Percentiles rank a stretch among this genome's conserved stretches.
Conservation (phyloP, 2,329 filamentous ascomycete genomes). For the Gremmenia infestans region DNA sequence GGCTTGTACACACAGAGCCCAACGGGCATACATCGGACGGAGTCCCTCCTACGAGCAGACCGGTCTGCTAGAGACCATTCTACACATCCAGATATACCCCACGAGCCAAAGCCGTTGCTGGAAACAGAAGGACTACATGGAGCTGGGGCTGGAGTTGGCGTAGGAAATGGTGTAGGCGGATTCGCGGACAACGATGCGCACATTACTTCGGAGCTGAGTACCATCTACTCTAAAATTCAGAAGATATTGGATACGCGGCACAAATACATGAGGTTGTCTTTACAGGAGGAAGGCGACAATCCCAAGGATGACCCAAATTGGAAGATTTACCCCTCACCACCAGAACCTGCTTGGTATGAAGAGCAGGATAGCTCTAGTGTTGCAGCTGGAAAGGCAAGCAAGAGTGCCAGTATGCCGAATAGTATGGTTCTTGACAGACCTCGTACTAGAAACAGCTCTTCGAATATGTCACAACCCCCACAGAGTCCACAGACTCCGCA, state of each 20-base stretch:
- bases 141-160: constrained; percentile 51
- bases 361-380: constrained; percentile 27
- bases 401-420: constrained; percentile 41
- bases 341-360: constrained; percentile 82
- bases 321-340: constrained; percentile 87
- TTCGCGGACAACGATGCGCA: constrained; percentile 70
- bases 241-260: constrained; percentile 81
- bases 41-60: constrained; percentile 26
- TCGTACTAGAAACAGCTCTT: constrained; percentile 17
- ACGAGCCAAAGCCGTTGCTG: constrained; percentile 51
- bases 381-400: constrained; percentile 36
- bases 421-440: constrained; percentile 30
- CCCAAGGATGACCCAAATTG: constrained; percentile 79
- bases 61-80: constrained; percentile 37
- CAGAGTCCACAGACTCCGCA: constrained; percentile 36
- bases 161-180: constrained; percentile 56
- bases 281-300: constrained; percentile 78
- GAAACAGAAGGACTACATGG: constrained; percentile 51
- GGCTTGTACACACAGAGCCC: constrained; percentile 10
- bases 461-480: constrained; percentile 31
- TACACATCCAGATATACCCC: constrained; percentile 45
- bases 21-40: constrained; percentile 14
- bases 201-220: constrained; percentile 76
- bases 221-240: constrained; percentile 88
- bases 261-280: constrained; percentile 81